phyloP scores from a whole-genome alignment of 2,329 filamentous ascomycete species.

The Calonectria multiphialidica region DNA sequence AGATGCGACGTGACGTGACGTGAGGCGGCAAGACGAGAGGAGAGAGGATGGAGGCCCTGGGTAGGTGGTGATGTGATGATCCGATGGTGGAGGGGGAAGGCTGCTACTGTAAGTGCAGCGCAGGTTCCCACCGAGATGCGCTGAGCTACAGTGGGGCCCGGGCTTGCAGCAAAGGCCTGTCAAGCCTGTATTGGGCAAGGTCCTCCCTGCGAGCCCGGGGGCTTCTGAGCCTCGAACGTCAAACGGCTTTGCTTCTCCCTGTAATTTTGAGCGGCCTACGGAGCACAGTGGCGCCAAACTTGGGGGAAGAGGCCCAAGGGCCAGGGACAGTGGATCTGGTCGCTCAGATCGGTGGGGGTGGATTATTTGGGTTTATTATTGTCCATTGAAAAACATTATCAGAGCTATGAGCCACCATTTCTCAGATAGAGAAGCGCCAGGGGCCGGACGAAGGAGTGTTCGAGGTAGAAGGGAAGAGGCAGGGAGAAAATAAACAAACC shows the following conservation, averaged over 20 bases:
- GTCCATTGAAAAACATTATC: not conserved
- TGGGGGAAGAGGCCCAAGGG: not conserved
- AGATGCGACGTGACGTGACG: slow-evolving; percentile 19
- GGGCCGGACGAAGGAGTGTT: not conserved
- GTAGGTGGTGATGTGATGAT: slow-evolving; percentile 38
- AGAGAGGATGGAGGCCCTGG: slow-evolving; percentile 9
- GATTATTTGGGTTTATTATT: not conserved
- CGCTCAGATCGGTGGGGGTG: slow-evolving; percentile 9
- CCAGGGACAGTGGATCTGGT: slow-evolving; percentile 5
- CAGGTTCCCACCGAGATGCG: slow-evolving; percentile 18
- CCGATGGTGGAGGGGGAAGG: slow-evolving; percentile 28
- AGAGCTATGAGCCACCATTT: slow-evolving; percentile 15
- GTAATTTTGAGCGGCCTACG: not conserved
- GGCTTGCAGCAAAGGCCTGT: not conserved
- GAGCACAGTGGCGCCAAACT: not conserved
- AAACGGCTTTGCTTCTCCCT: slow-evolving; percentile 15
- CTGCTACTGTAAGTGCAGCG: slow-evolving; percentile 11
- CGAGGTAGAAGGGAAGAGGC: not conserved
- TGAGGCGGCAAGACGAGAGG: slow-evolving; percentile 27
- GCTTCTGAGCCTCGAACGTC: slow-evolving; percentile 8
- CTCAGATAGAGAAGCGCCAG: not conserved
- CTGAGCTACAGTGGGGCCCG: slow-evolving; percentile 36
- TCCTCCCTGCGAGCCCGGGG: not conserved
- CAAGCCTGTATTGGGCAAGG: slow-evolving; percentile 7
- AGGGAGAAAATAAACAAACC: not conserved